Percentiles rank a stretch among this genome's conserved stretches.
phyloP scores from a whole-genome alignment of 2,329 filamentous ascomycete genomes.

The Colletotrichum siamense region DNA sequence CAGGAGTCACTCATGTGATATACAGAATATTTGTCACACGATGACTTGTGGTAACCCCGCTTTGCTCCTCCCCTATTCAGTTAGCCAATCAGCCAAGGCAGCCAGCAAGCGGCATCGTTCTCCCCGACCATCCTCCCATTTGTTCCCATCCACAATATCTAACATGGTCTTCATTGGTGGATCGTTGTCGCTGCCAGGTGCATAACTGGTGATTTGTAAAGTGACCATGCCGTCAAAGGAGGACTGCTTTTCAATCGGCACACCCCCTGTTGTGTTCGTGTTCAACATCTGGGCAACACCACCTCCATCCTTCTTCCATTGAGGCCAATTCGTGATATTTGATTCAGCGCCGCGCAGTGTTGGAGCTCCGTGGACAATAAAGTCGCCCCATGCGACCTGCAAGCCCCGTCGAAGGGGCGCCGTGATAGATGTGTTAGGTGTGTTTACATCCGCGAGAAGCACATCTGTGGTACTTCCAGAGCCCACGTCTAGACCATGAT shows the following conservation, averaged over 20 bases:
- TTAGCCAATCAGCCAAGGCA: neutral
- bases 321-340: neutral
- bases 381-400: constrained; percentile 9
- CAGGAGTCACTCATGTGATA: neutral
- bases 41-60: neutral
- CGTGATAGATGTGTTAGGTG: neutral
- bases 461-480: neutral
- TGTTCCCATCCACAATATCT: neutral
- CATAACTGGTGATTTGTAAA: neutral
- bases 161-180: neutral
- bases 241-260: neutral
- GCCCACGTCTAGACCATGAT: constrained; percentile 4
- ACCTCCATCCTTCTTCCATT: neutral
- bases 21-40: neutral
- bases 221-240: constrained; percentile 11
- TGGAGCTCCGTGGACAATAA: neutral
- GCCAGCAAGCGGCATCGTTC: neutral
- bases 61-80: neutral
- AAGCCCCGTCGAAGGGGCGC: neutral
- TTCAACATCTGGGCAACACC: neutral
- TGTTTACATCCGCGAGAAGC: neutral
- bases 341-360: neutral
- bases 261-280: constrained; percentile 2
- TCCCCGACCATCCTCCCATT: constrained; percentile 9
- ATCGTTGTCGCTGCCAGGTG: neutral